Evolutionary conservation across 2,329 filamentous ascomycete species (phyloP), one percentile per base, ranked within the genome.

Genomic region (Fusarium citri): DNA sequence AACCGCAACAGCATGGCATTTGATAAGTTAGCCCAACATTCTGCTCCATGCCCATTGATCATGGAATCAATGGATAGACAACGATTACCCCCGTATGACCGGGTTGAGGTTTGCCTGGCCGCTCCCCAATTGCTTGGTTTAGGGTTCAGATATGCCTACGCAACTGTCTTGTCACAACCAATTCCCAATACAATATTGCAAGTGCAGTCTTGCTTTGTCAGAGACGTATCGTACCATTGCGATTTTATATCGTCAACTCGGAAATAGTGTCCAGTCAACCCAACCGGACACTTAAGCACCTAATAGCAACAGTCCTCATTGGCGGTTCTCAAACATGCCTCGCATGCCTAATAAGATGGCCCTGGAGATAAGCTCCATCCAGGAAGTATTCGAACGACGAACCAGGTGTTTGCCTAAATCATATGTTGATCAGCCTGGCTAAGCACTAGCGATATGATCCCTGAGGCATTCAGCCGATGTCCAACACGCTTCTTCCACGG

Each of bases 171-270:
- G 26, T 62, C 50, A 26, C 49, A 56, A 48, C 37, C 58, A 51
- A 55, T 47, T 41, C 37, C 64, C 41, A 55, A n/a, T 41, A 51
- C 56, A 57, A 20, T 28, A 57, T 49, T 34, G 48, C 45, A 40
- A 64, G 40, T 22, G 22, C 15, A 41, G 46, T 53, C 64, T 75
- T 75, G 61, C 61, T 73, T 72, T 71, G 73, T 59, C 58, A 54
- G 20, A 50, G 50, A 50, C 62, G 26, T 49, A 60, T 74, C 70
- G 70, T 73, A 73, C 61, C 66, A 74, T 73, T 46, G 37, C 45
- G 30, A 49, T 61, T 30, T 30, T 15, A 43, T 55, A 50, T 59
- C 47, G 54, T 64, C 26, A 23, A 16, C 45, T 64, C 55, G 18
- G 59, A 34, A 49, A 58, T 62, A 45, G 28, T 49, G 25, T 56